Percentiles rank a stretch among this genome's conserved stretches.
Evolutionary conservation across 1,284 basidiomycete genomes (phyloP).

Genomic region (Ceratobasidium sp.): DNA sequence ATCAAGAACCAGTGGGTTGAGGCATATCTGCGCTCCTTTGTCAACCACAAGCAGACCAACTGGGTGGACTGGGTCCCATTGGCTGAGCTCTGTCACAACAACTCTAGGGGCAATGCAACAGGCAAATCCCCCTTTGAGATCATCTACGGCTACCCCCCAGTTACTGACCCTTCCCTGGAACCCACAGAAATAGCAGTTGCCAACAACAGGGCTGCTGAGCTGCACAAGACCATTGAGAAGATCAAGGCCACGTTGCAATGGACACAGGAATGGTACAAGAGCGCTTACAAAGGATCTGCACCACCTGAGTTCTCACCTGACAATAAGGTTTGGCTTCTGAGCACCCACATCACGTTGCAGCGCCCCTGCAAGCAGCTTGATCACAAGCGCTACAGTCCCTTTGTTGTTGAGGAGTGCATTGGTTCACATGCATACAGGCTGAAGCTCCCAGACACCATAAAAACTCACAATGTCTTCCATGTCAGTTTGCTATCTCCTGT

Average conservation of each 20-base stretch:
- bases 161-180: neutral
- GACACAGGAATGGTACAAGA: neutral
- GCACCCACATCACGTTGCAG: neutral
- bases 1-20: slow-evolving; percentile 55
- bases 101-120: slow-evolving; percentile 7
- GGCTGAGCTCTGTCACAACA: slow-evolving; percentile 44
- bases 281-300: neutral
- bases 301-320: neutral
- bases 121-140: slow-evolving; percentile 19
- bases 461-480: slow-evolving; percentile 21
- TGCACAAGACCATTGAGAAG: neutral
- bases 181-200: neutral
- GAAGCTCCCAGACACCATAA: slow-evolving; percentile 23
- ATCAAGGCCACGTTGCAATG: neutral
- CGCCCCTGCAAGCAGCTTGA: slow-evolving; percentile 21
- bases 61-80: slow-evolving; percentile 35
- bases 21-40: slow-evolving; percentile 49
- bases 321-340: slow-evolving; percentile 4
- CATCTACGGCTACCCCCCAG: neutral
- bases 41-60: slow-evolving; percentile 47
- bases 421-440: slow-evolving; percentile 26
- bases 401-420: slow-evolving; percentile 14
- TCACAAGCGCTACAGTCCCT: slow-evolving; percentile 33
- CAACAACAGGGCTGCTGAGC: neutral
- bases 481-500: neutral